A percentile compares a stretch with the other conserved stretches of the same genome.
Conservation (phyloP, 2,329 filamentous ascomycete genomes). For the Arthroderma uncinatum region DNA sequence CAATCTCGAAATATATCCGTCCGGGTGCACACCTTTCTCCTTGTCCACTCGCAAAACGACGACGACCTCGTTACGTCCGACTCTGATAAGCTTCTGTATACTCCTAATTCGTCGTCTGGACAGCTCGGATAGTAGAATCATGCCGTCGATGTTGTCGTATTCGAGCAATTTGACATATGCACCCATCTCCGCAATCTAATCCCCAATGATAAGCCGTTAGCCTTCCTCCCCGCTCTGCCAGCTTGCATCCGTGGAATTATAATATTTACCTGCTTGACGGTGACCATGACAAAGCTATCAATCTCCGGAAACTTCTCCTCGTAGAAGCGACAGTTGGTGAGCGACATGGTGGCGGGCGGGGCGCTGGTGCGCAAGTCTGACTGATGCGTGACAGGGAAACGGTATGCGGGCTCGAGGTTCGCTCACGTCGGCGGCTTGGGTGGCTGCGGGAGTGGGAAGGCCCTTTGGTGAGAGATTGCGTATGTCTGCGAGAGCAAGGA, state of each 20-base stretch:
- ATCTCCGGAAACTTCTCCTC: constrained; percentile 97
- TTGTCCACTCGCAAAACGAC: constrained; percentile 98
- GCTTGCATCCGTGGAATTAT: not conserved
- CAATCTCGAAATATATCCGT: not conserved
- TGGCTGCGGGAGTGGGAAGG: not conserved
- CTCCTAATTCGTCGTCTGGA: constrained; percentile 95
- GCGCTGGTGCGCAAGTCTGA: not conserved
- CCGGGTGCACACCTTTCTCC: constrained; percentile 63
- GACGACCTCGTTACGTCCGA: constrained; percentile 95
- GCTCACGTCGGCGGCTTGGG: not conserved
- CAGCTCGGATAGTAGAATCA: constrained; percentile 96
- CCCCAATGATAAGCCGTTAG: not conserved
- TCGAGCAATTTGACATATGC: constrained; percentile 98
- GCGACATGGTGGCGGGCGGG: constrained; percentile 61
- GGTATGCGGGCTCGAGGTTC: not conserved
- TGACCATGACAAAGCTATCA: constrained; percentile 99
- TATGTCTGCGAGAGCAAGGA: not conserved
- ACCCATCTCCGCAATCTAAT: constrained; percentile 96
- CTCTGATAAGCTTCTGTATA: constrained; percentile 98
- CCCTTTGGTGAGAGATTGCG: not conserved
- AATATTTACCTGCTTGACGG: constrained; percentile 82
- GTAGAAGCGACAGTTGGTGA: constrained; percentile 94
- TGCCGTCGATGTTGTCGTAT: constrained; percentile 99
- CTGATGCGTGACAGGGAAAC: not conserved
- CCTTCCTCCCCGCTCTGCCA: not conserved